A percentile compares a stretch with the other conserved stretches of the same genome.
phyloP scores from a whole-genome alignment of 768 basidiomycete genomes.

The Ramaria sp. region DNA sequence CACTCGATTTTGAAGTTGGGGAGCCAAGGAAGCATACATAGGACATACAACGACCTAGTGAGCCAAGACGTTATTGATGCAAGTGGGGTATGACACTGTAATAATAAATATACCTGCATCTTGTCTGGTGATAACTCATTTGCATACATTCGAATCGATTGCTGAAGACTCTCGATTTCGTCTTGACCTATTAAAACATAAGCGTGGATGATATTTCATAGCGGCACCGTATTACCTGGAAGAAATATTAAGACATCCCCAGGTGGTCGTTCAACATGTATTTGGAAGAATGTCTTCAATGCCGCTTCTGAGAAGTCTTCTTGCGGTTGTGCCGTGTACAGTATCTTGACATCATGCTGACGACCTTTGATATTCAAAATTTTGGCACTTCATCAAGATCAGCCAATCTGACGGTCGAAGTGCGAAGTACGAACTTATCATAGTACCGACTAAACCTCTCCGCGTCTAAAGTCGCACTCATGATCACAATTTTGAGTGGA shows the following conservation, averaged over 20 bases:
- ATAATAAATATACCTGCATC: conserved; percentile 29
- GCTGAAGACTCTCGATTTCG: conserved; percentile 84
- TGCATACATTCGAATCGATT: conserved; percentile 58
- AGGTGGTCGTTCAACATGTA: conserved; percentile 66
- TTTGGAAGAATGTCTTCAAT: conserved; percentile 87
- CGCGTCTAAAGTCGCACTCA: conserved; percentile 97
- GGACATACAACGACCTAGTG: conserved; percentile 60
- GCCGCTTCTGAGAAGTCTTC: conserved; percentile 83
- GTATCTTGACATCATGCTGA: conserved; percentile 82
- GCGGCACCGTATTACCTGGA: conserved; percentile 41
- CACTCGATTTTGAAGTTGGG: conserved; percentile 64
- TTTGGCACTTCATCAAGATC: conserved; percentile 46
- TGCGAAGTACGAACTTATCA: conserved; percentile 44
- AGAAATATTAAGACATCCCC: conserved; percentile 94
- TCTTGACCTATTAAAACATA: conserved; percentile 59
- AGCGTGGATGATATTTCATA: neutral
- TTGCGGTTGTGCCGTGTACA: conserved; percentile 63
- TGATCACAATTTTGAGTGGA: conserved; percentile 85
- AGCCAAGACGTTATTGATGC: conserved; percentile 3
- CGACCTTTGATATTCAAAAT: conserved; percentile 89
- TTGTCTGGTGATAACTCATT: conserved; percentile 52
- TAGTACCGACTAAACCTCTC: conserved; percentile 90
- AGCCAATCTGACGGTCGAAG: neutral
- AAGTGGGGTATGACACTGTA: neutral
- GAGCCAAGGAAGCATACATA: conserved; percentile 81